Evolutionary conservation across 495 filamentous ascomycete genomes (phyloP), one percentile per base, ranked within the genome.

Genomic region (Lasiosphaeria miniovina): DNA sequence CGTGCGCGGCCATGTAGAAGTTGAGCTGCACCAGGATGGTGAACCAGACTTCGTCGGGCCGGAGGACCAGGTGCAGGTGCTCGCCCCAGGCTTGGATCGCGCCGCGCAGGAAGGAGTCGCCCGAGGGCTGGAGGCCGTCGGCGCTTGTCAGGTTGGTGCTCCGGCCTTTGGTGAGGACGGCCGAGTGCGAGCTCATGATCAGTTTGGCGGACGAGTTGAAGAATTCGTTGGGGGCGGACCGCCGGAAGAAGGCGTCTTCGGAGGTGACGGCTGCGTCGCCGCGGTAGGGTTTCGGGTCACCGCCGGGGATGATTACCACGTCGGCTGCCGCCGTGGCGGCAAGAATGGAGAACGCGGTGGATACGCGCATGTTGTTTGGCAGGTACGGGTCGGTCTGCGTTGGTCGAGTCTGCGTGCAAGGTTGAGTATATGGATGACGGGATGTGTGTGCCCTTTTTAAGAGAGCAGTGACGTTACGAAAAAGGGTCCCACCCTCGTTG

Each of bases 21-120:
- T 72, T 80, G 24, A 87, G 62, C 61, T 86, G 82, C 4, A 71
- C 68, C 1, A 86, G 68, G 60, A 86, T 82, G 34, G 77, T 69
- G 48, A 84, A 75, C 83, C 84, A 87, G 43, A 87, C 72, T 61
- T 86, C 82, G 8, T 87, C 82, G 0, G 83, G 83, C 7, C 83
- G 75, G 58, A 87, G 61, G 4, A 67, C 66, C 10, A 86, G 75
- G 52, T 82, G 74, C 48, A 78, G 75, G 57, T 87, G 80, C 43
- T 76, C 53, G 58, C 64, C 77, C 66, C 80, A 87, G 15, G 84
- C 83, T 17, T 75, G 58, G 45, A 80, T 71, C 35, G 71, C 71
- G 34, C 71, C 73, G 36, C 72, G 62, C 11, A 86, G 73, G 60
- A 87, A 84, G 36, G 78, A 76, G 57, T 85, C 68, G 50, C 56